A percentile compares a stretch with the other conserved stretches of the same genome.
phyloP scores from a whole-genome alignment of 208 protist genomes.

The Wallacemonas sp. region DNA sequence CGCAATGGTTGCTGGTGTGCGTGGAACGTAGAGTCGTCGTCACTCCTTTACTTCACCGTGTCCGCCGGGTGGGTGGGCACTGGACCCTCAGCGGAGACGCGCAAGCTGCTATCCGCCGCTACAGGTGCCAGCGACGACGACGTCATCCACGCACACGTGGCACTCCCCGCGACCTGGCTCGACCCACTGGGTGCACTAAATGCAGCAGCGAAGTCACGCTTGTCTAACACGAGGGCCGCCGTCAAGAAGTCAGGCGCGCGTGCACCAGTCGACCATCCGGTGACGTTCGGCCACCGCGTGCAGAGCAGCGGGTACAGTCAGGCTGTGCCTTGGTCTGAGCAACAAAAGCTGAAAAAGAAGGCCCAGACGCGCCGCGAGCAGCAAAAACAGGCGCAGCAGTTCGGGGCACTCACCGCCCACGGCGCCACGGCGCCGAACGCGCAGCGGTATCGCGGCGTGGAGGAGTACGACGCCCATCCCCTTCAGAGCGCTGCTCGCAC shows the following conservation, averaged over 20 bases:
- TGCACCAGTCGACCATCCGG: background rate
- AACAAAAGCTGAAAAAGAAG: slow-evolving; percentile 27
- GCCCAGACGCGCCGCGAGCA: slow-evolving; percentile 6
- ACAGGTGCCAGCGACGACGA: slow-evolving; percentile 11
- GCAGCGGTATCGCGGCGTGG: slow-evolving; percentile 4
- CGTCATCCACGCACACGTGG: slow-evolving; percentile 58
- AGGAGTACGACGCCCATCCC: slow-evolving; percentile 21
- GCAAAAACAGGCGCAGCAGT: slow-evolving; percentile 5
- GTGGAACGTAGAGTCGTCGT: slow-evolving; percentile 3
- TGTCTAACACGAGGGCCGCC: background rate
- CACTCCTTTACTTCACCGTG: background rate
- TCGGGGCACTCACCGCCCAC: background rate
- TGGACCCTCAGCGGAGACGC: background rate
- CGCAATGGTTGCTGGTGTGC: slow-evolving; percentile 26
- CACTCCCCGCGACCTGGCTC: slow-evolving; percentile 46
- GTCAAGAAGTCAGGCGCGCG: background rate
- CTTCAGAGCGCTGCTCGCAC: slow-evolving; percentile 20
- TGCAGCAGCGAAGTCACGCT: background rate
- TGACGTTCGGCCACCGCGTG: slow-evolving; percentile 1
- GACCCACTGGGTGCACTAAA: slow-evolving; percentile 15
- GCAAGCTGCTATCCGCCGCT: background rate
- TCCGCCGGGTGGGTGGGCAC: too few species aligned
- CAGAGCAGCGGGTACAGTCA: slow-evolving; percentile 62
- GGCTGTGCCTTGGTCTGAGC: slow-evolving; percentile 66
- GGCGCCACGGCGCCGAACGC: background rate